phyloP scores from a whole-genome alignment of 306 rosid species.

The Rubus idaeus region DNA sequence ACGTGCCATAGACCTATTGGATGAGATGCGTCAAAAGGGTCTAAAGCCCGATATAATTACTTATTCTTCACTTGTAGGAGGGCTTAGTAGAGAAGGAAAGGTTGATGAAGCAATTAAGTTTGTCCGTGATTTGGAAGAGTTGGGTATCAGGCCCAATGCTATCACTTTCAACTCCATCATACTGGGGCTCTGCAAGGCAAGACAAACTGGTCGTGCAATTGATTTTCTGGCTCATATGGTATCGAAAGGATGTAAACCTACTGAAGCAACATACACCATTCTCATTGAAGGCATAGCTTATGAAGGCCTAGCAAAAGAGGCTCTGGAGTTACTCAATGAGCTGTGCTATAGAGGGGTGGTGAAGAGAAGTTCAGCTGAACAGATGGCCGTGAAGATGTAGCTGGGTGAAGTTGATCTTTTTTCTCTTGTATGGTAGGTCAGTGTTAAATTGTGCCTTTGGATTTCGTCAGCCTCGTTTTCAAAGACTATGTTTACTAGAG shows the following conservation, averaged over 20 bases:
- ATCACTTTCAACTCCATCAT: slow-evolving; percentile 73
- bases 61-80: slow-evolving; percentile 75
- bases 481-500: not conserved
- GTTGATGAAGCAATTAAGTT: slow-evolving; percentile 53
- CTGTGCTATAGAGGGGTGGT: slow-evolving; percentile 68
- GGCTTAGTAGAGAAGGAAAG: slow-evolving; percentile 85
- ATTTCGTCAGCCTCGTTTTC: slow-evolving; percentile 11
- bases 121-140: slow-evolving; percentile 63
- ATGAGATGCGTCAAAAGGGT: slow-evolving; percentile 75
- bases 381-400: slow-evolving; percentile 60
- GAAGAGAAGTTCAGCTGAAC: slow-evolving; percentile 76
- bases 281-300: slow-evolving; percentile 87
- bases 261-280: slow-evolving; percentile 84
- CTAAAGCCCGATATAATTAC: slow-evolving; percentile 81
- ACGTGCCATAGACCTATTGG: slow-evolving; percentile 61
- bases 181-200: slow-evolving; percentile 80
- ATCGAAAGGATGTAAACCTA: slow-evolving; percentile 72
- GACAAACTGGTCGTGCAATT: slow-evolving; percentile 70
- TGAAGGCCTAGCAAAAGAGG: slow-evolving; percentile 88
- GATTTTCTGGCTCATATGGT: slow-evolving; percentile 79
- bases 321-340: slow-evolving; percentile 67
- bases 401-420: slow-evolving; percentile 13
- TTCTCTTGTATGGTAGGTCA: slow-evolving; percentile 4
- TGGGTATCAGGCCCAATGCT: slow-evolving; percentile 58
- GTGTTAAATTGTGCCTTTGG: slow-evolving; percentile 19